phyloP scores from a whole-genome alignment of 2,329 filamentous ascomycete genomes.

The Bipolaris oryzae region DNA sequence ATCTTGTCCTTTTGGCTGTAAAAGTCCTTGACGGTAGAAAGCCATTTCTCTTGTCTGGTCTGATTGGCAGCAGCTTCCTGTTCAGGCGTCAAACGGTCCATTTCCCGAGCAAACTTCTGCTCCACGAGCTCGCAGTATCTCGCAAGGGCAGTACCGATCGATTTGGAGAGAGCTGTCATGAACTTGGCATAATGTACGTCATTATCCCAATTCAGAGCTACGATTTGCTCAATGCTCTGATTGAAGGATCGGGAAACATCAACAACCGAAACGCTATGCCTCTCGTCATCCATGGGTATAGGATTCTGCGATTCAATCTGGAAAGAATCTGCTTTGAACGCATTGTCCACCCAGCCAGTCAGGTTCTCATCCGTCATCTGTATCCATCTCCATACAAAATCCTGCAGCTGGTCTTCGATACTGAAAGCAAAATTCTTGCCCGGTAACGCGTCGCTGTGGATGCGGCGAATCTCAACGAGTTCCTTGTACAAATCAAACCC shows the following conservation, averaged over 20 bases:
- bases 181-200: constrained; percentile 94
- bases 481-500: constrained; percentile 94
- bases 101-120: constrained; percentile 82
- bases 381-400: constrained; percentile 97
- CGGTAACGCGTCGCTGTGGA: constrained; percentile 78
- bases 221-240: constrained; percentile 85
- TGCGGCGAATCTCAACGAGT: constrained; percentile 79
- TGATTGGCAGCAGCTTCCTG: constrained; percentile 79
- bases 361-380: constrained; percentile 78
- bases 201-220: constrained; percentile 88
- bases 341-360: constrained; percentile 82
- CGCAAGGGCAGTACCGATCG: constrained; percentile 80
- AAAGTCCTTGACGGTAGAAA: constrained; percentile 91
- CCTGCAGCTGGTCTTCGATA: constrained; percentile 82
- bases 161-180: constrained; percentile 90
- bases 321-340: constrained; percentile 89
- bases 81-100: constrained; percentile 88
- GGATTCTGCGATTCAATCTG: constrained; percentile 70
- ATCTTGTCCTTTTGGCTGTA: constrained; percentile 91
- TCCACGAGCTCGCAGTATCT: constrained; percentile 93
- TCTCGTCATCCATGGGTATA: constrained; percentile 75
- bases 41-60: constrained; percentile 88
- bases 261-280: constrained; percentile 90
- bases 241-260: constrained; percentile 95
- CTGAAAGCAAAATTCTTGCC: constrained; percentile 79